These are phyloP conservation scores for Quercus robur DNA, from an alignment of 306 rosid genomes.

Conservation along the genomic window DNA sequence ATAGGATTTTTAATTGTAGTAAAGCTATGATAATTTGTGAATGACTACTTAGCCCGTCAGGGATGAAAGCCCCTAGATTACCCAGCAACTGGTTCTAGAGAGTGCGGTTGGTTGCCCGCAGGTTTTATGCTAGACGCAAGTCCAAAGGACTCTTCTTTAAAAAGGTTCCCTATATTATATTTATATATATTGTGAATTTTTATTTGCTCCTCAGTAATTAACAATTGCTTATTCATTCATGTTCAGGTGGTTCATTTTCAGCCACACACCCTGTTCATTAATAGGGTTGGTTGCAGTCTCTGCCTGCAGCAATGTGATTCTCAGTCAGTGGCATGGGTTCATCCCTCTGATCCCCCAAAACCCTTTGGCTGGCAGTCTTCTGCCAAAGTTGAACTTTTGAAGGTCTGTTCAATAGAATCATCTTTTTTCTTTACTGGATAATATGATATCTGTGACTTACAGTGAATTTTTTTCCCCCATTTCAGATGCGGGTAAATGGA, in stretches of 20 bases:
- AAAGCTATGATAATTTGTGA: not conserved
- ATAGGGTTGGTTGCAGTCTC: conserved; percentile 82
- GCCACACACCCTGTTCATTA: conserved; percentile 75
- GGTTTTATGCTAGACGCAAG: too few relatives aligned
- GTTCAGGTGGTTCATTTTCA: conserved; percentile 84
- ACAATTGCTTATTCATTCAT: conserved; percentile 27
- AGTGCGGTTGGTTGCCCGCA: too few relatives aligned
- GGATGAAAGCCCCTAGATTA: too few relatives aligned
- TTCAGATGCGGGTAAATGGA: conserved; percentile 79
- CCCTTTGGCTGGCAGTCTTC: conserved; percentile 77
- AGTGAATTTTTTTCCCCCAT: conserved; percentile 4
- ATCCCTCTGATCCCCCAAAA: conserved; percentile 87
- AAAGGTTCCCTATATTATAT: too few relatives aligned
- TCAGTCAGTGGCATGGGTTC: conserved; percentile 76
- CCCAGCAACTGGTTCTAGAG: too few relatives aligned
- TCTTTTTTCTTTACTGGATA: not conserved
- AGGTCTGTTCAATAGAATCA: conserved; percentile 39
- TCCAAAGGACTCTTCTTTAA: too few relatives aligned
- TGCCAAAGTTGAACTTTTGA: conserved; percentile 76
- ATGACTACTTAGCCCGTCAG: too few relatives aligned
- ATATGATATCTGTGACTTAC: conserved; percentile 17
- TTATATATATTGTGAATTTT: not conserved
- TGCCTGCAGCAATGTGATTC: conserved; percentile 88
- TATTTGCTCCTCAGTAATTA: not conserved
- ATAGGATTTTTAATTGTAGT: not conserved